These are phyloP conservation scores for Neurospora sp. DNA, from an alignment of 495 filamentous ascomycete genomes.

Conservation along the genomic window DNA sequence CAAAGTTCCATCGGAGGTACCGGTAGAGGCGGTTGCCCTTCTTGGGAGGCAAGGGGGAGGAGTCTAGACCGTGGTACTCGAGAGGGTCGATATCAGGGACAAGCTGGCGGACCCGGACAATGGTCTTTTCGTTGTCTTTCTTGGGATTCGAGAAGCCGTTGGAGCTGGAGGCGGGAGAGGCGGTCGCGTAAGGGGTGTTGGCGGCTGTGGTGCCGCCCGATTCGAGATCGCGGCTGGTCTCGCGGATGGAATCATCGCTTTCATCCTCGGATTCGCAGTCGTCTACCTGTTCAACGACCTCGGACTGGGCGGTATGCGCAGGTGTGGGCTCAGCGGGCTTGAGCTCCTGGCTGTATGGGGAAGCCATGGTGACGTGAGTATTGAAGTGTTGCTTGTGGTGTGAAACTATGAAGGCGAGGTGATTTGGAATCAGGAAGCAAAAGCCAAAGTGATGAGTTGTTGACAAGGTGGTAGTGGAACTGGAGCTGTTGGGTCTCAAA, in stretches of 20 bases:
- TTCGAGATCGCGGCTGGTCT: background rate
- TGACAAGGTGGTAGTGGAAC: background rate
- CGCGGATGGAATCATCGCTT: background rate
- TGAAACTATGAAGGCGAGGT: background rate
- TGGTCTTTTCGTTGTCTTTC: background rate
- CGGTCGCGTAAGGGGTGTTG: background rate
- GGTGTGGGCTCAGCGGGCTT: background rate
- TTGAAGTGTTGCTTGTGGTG: background rate
- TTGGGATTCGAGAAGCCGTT: background rate
- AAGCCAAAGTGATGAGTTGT: background rate
- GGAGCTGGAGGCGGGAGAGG: background rate
- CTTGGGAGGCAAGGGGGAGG: conserved; percentile 17
- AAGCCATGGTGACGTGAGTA: background rate
- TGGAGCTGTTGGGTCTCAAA: background rate
- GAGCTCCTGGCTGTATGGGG: background rate
- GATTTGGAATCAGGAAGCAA: background rate
- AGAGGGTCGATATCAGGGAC: conserved; percentile 4
- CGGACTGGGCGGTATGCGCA: background rate
- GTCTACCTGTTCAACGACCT: background rate
- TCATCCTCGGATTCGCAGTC: background rate
- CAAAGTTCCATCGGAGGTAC: conserved; percentile 24
- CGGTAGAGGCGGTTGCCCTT: conserved; percentile 20
- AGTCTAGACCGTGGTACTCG: conserved; percentile 5
- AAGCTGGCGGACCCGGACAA: background rate
- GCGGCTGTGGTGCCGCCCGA: background rate